Evolutionary conservation across 1,284 basidiomycete species (phyloP).

Genomic region (Moniliophthora roreri): DNA sequence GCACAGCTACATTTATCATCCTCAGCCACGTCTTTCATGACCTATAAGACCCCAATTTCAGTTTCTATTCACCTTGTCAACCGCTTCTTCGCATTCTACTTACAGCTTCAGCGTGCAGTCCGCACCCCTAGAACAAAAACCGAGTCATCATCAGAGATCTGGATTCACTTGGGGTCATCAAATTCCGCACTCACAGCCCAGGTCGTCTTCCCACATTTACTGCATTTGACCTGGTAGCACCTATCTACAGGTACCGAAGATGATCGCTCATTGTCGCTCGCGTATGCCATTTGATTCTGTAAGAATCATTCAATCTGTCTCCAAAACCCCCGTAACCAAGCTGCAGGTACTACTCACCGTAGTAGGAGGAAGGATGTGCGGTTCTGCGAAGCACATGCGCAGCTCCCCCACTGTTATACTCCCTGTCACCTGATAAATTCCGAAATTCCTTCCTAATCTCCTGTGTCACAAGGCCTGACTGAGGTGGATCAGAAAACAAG

Average conservation of each 20-base stretch:
- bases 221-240: constrained; percentile 61
- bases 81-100: constrained; percentile 31
- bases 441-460: too few species aligned
- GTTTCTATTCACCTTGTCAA: constrained; percentile 14
- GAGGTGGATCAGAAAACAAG: too few species aligned
- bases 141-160: constrained; percentile 6
- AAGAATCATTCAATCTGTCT: not conserved
- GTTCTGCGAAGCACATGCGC: not conserved
- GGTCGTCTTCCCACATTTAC: constrained; percentile 67
- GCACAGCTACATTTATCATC: constrained; percentile 67
- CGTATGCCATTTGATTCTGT: not conserved
- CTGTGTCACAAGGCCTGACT: too few species aligned
- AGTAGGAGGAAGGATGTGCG: not conserved
- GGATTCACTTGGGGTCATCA: constrained; percentile 15
- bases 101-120: constrained; percentile 62
- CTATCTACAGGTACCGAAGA: constrained; percentile 42
- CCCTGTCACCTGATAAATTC: too few species aligned
- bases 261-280: constrained; percentile 13
- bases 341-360: not conserved
- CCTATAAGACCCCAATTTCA: constrained; percentile 37
- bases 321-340: constrained; percentile 3
- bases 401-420: too few species aligned
- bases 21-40: constrained; percentile 66
- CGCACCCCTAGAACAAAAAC: constrained; percentile 57
- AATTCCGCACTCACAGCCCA: constrained; percentile 56